Evolutionary conservation across 768 basidiomycete species (phyloP).

Genomic region (Boletus rex-veris): DNA sequence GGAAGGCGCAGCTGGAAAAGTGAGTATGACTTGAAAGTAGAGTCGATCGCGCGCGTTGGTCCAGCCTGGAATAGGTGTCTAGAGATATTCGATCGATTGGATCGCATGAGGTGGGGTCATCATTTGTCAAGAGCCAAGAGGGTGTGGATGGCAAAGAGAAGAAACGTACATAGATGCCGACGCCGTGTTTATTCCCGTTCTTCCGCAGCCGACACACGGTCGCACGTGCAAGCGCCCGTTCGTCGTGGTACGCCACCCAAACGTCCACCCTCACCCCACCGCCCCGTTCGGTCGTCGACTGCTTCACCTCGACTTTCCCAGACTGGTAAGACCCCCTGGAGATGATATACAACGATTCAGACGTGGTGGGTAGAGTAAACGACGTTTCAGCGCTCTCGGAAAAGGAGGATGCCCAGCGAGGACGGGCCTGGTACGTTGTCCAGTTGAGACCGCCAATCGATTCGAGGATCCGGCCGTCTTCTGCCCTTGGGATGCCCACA

Average conservation of each 20-base stretch:
- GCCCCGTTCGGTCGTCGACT: constrained; percentile 1
- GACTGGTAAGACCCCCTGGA: constrained; percentile 29
- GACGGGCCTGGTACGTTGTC: constrained; percentile 7
- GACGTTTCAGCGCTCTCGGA: constrained; percentile 17
- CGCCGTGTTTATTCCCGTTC: constrained; percentile 27
- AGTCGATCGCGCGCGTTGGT: constrained; percentile 10
- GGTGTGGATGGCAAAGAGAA: too few species aligned
- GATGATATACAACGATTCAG: constrained; percentile 34
- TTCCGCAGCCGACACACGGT: constrained; percentile 32
- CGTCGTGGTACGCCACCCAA: constrained; percentile 26
- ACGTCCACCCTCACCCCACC: constrained; percentile 28
- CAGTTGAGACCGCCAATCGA: constrained; percentile 14
- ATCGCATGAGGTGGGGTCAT: neutral
- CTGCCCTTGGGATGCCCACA: constrained; percentile 4
- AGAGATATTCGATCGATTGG: neutral
- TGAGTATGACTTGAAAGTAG: constrained; percentile 29
- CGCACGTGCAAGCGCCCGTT: constrained; percentile 24
- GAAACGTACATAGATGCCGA: constrained; percentile 36
- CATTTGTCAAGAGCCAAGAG: neutral
- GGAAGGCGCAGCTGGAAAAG: constrained; percentile 24
- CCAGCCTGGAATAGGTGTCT: constrained; percentile 17
- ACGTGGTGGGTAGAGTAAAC: constrained; percentile 29
- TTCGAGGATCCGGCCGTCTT: constrained; percentile 17
- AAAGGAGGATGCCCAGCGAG: constrained; percentile 18
- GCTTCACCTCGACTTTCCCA: constrained; percentile 20